These are phyloP conservation scores for Aspergillus carbonarius DNA, from an alignment of 2,329 filamentous ascomycete genomes.

Conservation along the genomic window DNA sequence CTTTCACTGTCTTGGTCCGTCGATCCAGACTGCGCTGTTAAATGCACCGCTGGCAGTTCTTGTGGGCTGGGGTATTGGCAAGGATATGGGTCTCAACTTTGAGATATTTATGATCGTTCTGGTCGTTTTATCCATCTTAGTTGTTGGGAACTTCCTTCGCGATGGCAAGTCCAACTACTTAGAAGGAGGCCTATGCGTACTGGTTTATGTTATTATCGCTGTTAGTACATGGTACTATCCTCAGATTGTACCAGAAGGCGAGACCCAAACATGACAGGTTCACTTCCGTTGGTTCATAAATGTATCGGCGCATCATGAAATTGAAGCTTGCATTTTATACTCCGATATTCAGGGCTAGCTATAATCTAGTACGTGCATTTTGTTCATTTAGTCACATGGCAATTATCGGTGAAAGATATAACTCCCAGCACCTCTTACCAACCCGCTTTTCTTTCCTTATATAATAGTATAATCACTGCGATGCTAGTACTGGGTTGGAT, in stretches of 20 bases:
- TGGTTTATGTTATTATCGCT: conserved; percentile 63
- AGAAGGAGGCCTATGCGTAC: conserved; percentile 76
- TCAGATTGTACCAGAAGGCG: conserved; percentile 38
- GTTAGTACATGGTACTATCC: conserved; percentile 63
- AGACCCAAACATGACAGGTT: not conserved
- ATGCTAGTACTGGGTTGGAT: not conserved
- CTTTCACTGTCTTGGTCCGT: conserved; percentile 81
- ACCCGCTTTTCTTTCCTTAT: not conserved
- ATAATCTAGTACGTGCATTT: not conserved
- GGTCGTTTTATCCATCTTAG: conserved; percentile 78
- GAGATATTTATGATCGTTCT: conserved; percentile 82
- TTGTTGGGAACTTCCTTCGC: conserved; percentile 81
- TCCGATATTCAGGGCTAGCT: no score
- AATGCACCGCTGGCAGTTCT: conserved; percentile 82
- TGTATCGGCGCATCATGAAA: not conserved
- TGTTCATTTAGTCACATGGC: not conserved
- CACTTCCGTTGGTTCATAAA: not conserved
- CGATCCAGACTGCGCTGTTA: conserved; percentile 84
- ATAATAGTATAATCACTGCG: not conserved
- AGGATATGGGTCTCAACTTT: conserved; percentile 76
- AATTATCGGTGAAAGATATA: not conserved
- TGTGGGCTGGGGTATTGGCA: conserved; percentile 74
- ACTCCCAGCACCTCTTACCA: not conserved
- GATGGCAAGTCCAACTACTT: conserved; percentile 90
- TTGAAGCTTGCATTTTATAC: not conserved